Conservation (phyloP, 768 basidiomycete species). For the Cytidiella melzeri region DNA sequence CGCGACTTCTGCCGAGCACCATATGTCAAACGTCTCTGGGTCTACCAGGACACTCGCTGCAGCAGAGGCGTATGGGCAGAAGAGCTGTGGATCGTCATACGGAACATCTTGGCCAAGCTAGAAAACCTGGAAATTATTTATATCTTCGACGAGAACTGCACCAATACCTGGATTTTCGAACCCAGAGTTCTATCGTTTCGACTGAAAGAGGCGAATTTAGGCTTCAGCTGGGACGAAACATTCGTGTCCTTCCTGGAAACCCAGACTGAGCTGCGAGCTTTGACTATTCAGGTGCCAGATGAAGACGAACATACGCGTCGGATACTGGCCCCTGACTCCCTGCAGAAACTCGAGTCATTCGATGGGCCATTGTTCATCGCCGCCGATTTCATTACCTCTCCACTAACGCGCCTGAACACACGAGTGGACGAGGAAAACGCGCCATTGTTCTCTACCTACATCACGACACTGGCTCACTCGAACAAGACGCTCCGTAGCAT, state of each 20-base stretch:
- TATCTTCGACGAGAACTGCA: conserved; percentile 31
- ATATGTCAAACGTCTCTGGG: conserved; percentile 38
- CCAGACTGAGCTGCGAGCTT: conserved; percentile 36
- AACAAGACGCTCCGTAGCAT: conserved; percentile 31
- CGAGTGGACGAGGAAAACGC: conserved; percentile 32
- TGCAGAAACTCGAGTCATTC: conserved; percentile 37
- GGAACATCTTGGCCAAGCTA: conserved; percentile 38
- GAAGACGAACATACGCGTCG: background rate
- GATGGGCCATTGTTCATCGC: conserved; percentile 41
- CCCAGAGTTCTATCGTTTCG: conserved; percentile 36
- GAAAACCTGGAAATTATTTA: conserved; percentile 38
- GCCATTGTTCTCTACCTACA: conserved; percentile 24
- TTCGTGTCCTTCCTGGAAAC: conserved; percentile 42
- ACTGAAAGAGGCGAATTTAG: conserved; percentile 42
- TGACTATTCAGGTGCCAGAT: conserved; percentile 21
- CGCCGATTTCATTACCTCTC: conserved; percentile 32
- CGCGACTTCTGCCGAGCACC: conserved; percentile 30
- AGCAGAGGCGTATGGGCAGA: background rate
- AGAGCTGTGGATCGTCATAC: conserved; percentile 41
- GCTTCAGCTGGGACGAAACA: conserved; percentile 42
- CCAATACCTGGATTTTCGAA: conserved; percentile 42
- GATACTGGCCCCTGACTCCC: conserved; percentile 15
- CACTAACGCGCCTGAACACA: conserved; percentile 42
- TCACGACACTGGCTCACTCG: conserved; percentile 27
- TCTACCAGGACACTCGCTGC: conserved; percentile 29